Evolutionary conservation across 192 early-diverging fungal species (phyloP).

Genomic region (Cladochytrium replicatum): DNA sequence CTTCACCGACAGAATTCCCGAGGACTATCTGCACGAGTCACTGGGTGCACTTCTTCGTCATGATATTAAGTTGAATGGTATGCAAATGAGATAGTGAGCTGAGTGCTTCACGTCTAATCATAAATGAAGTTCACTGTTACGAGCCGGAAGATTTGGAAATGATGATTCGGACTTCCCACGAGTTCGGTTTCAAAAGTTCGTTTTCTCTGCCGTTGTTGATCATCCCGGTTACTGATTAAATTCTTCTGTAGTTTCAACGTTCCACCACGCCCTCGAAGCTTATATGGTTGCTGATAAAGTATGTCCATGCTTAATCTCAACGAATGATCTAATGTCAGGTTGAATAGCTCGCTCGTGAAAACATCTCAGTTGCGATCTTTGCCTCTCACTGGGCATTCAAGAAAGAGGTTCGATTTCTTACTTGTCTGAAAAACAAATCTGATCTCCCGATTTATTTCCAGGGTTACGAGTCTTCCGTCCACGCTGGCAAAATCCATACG

Average conservation of each 20-base stretch:
- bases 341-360: constrained; percentile 44
- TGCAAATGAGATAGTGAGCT: no score
- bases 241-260: no score
- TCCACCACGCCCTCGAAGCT: constrained; percentile 74
- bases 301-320: no score
- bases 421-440: constrained; percentile 28
- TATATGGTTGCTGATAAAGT: constrained; percentile 56
- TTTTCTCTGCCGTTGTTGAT: no score
- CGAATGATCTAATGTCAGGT: no score
- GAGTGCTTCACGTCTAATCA: constrained; percentile 6
- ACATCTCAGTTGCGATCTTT: constrained; percentile 65
- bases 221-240: no score
- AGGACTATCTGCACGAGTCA: constrained; percentile 46
- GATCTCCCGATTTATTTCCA: no score
- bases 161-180: constrained; percentile 56
- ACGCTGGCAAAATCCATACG: constrained; percentile 46
- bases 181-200: constrained; percentile 68
- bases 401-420: neutral
- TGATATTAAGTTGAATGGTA: constrained; percentile 58
- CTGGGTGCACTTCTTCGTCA: constrained; percentile 58
- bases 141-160: constrained; percentile 60
- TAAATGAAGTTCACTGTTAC: neutral
- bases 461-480: constrained; percentile 55
- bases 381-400: constrained; percentile 40
- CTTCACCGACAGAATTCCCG: constrained; percentile 45